Evolutionary conservation across 192 early-diverging fungal genomes (phyloP).

Genomic region (Entophlyctis helioformis): DNA sequence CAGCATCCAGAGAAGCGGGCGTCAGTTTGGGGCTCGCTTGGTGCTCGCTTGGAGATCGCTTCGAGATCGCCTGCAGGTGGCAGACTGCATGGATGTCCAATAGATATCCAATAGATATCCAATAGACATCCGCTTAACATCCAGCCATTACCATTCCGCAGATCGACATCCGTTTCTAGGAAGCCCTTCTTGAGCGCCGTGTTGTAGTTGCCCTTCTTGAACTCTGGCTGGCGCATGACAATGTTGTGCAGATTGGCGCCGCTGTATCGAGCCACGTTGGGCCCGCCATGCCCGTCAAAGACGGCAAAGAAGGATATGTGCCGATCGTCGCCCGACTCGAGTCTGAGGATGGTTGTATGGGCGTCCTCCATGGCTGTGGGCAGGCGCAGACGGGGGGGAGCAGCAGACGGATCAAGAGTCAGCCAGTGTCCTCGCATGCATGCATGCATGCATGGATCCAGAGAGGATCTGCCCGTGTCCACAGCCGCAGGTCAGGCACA

Average conservation of each 20-base stretch:
- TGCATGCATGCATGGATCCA: neutral
- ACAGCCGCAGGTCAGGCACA: neutral
- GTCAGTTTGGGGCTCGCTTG: too few species aligned
- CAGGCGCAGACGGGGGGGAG: neutral
- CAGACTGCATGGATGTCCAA: too few species aligned
- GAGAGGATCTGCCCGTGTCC: neutral
- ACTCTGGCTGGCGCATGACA: slow-evolving; percentile 51
- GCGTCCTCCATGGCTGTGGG: slow-evolving; percentile 89
- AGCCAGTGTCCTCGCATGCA: neutral
- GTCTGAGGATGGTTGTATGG: slow-evolving; percentile 72
- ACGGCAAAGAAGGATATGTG: slow-evolving; percentile 83
- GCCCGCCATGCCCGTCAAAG: slow-evolving; percentile 91
- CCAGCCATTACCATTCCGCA: slow-evolving; percentile 67
- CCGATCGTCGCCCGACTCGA: slow-evolving; percentile 40
- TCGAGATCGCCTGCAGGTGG: too few species aligned
- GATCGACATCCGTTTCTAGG: slow-evolving; percentile 62
- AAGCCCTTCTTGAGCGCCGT: slow-evolving; percentile 76
- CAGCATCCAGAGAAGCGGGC: too few species aligned
- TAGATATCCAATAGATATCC: neutral
- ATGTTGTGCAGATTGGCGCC: slow-evolving; percentile 65
- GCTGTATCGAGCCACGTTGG: slow-evolving; percentile 70
- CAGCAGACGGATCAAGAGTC: too few species aligned
- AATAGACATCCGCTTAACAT: too few species aligned
- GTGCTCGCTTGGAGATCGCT: too few species aligned
- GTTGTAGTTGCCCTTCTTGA: slow-evolving; percentile 55